phyloP scores from a whole-genome alignment of 768 basidiomycete species.

The Russula emetica region DNA sequence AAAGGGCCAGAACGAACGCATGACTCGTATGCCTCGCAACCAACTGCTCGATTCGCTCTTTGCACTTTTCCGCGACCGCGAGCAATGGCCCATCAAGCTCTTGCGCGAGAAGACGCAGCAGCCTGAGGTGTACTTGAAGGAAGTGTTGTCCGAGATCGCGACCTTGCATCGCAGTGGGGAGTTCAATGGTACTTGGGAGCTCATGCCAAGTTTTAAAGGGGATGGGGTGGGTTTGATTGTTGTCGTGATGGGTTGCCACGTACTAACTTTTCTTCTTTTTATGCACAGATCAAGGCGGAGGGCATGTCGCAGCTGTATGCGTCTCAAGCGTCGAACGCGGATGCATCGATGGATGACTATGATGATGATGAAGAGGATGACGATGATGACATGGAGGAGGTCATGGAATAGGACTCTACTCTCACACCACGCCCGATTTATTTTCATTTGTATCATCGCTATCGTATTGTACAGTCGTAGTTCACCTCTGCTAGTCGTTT shows the following conservation, averaged over 20 bases:
- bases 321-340: conserved; percentile 28
- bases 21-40: conserved; percentile 87
- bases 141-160: conserved; percentile 73
- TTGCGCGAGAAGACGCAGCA: conserved; percentile 80
- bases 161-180: conserved; percentile 76
- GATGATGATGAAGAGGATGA: conserved; percentile 55
- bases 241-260: background rate
- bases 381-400: conserved; percentile 69
- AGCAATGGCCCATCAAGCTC: conserved; percentile 77
- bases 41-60: conserved; percentile 85
- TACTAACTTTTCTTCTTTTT: conserved; percentile 12
- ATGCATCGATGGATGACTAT: conserved; percentile 50
- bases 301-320: conserved; percentile 32
- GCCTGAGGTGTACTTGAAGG: conserved; percentile 83
- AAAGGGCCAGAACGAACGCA: conserved; percentile 77
- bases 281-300: conserved; percentile 35
- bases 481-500: background rate
- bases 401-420: conserved; percentile 41
- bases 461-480: conserved; percentile 5
- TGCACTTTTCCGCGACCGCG: conserved; percentile 65
- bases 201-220: conserved; percentile 68
- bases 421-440: background rate
- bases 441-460: background rate
- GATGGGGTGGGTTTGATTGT: conserved; percentile 44
- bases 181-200: conserved; percentile 73